phyloP scores from a whole-genome alignment of 148 eudicot species.

The Bassia scoparia region DNA sequence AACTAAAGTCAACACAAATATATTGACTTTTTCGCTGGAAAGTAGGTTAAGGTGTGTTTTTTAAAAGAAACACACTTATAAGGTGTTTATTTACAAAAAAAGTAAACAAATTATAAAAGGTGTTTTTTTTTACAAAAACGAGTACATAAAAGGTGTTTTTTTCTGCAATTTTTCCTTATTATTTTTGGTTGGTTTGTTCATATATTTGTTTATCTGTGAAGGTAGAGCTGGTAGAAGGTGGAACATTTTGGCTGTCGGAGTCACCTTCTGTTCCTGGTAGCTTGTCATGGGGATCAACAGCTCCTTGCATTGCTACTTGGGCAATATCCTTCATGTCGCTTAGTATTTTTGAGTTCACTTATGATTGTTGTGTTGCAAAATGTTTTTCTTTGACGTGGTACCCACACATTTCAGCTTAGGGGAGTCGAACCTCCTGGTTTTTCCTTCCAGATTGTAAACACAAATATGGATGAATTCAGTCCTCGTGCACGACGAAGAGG shows the following conservation, averaged over 20 bases:
- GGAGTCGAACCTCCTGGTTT: conserved; percentile 96
- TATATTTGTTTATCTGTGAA: conserved; percentile 30
- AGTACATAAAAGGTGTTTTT: not conserved
- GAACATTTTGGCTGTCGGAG: conserved; percentile 98
- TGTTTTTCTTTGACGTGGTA: conserved; percentile 60
- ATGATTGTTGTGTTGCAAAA: not conserved
- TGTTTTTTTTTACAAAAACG: no score
- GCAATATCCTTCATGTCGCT: conserved; percentile 73
- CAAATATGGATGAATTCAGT: conserved; percentile 88
- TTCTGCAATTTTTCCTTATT: not conserved
- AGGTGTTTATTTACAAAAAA: no score
- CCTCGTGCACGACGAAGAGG: conserved; percentile 95
- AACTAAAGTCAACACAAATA: no score
- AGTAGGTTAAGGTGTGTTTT: no score
- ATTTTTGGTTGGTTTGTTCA: not conserved
- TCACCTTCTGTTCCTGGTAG: conserved; percentile 97
- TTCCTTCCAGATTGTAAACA: conserved; percentile 92
- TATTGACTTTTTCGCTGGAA: no score
- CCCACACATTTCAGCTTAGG: conserved; percentile 92
- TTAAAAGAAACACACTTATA: no score
- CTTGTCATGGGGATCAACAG: conserved; percentile 84
- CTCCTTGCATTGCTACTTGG: conserved; percentile 92
- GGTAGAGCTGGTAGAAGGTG: conserved; percentile 96
- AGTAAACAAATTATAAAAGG: no score
- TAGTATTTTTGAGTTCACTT: not conserved